A percentile compares a stretch with the other conserved stretches of the same genome.
phyloP scores from a whole-genome alignment of 768 basidiomycete species.

The Lepiota venenata region DNA sequence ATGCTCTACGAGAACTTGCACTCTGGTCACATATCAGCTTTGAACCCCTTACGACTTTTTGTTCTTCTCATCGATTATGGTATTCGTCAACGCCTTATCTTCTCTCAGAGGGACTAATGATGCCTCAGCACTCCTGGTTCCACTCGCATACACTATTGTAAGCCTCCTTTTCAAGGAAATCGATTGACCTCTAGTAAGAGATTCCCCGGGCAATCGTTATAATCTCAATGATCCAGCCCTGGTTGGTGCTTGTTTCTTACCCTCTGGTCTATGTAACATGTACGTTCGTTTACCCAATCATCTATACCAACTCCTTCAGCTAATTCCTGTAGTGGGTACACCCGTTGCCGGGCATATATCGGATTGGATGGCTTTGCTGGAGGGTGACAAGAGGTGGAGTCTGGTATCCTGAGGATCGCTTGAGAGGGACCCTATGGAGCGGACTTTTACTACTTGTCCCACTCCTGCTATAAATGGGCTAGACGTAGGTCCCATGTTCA shows the following conservation, averaged over 20 bases:
- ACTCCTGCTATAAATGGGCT: constrained; percentile 59
- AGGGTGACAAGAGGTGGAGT: constrained; percentile 46
- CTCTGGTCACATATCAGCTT: too few relatives aligned
- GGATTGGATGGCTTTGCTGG: constrained; percentile 49
- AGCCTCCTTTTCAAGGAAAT: constrained; percentile 17
- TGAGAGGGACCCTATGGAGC: constrained; percentile 47
- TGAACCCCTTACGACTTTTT: too few relatives aligned
- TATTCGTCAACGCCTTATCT: constrained; percentile 14
- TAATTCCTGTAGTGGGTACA: constrained; percentile 46
- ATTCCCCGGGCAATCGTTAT: constrained; percentile 53
- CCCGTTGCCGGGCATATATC: constrained; percentile 57
- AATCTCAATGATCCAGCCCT: constrained; percentile 51
- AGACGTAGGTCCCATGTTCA: constrained; percentile 43
- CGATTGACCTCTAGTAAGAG: not conserved
- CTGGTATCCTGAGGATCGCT: constrained; percentile 69
- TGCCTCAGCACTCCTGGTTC: constrained; percentile 45
- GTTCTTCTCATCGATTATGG: constrained; percentile 33
- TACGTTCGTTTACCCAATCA: constrained; percentile 25
- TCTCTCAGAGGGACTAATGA: too few relatives aligned
- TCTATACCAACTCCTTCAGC: not conserved
- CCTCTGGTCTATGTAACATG: constrained; percentile 58
- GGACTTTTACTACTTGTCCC: constrained; percentile 48
- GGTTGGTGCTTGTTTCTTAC: constrained; percentile 61
- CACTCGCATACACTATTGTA: constrained; percentile 67
- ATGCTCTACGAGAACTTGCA: too few relatives aligned